Evolutionary conservation across 805 yeast genomes (phyloP).

Genomic region (Candida nemodendra): DNA sequence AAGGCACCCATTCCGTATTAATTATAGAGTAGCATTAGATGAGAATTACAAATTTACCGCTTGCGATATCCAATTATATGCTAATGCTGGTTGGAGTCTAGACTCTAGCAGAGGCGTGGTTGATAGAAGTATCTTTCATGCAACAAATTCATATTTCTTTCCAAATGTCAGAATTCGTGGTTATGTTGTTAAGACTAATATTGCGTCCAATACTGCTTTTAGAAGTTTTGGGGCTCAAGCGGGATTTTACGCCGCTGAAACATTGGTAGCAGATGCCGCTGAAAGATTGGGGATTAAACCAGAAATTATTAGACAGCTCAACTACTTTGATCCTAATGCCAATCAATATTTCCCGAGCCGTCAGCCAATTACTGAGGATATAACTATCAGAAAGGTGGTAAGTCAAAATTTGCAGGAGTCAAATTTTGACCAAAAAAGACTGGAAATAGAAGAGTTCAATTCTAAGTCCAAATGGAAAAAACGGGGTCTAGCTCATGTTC

Average conservation of each 20-base stretch:
- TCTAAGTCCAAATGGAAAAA: constrained; percentile 41
- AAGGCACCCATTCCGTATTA: constrained; percentile 45
- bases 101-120: constrained; percentile 48
- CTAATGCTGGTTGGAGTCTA: constrained; percentile 50
- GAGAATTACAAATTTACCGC: constrained; percentile 41
- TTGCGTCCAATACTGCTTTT: constrained; percentile 48
- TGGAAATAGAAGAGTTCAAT: constrained; percentile 41
- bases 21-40: constrained; percentile 43
- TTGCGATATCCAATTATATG: constrained; percentile 37
- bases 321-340: constrained; percentile 35
- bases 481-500: constrained; percentile 45
- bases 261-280: constrained; percentile 38
- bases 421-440: constrained; percentile 32
- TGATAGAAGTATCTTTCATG: constrained; percentile 45
- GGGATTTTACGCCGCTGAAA: constrained; percentile 45
- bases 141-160: constrained; percentile 43
- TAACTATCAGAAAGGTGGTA: constrained; percentile 38
- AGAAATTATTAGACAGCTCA: constrained; percentile 37
- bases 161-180: constrained; percentile 40
- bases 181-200: constrained; percentile 42
- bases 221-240: constrained; percentile 53
- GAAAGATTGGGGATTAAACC: constrained; percentile 40
- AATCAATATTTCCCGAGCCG: constrained; percentile 38
- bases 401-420: constrained; percentile 35
- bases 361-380: constrained; percentile 40